Percentiles rank a stretch among this genome's conserved stretches.
phyloP scores from a whole-genome alignment of 2,329 filamentous ascomycete genomes.

The Ilyonectria robusta region DNA sequence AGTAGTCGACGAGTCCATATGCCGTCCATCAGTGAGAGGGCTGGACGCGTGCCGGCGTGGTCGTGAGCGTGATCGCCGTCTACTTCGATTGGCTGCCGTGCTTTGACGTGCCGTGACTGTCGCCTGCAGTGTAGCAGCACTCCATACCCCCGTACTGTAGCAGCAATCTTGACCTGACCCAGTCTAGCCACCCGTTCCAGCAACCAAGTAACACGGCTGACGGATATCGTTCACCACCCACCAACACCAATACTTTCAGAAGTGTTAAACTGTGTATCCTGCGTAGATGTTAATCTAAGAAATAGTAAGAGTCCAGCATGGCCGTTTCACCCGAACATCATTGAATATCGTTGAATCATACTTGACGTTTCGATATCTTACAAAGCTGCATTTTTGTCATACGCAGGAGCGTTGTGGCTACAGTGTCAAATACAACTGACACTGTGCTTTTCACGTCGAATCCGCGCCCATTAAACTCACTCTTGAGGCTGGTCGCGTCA shows the following conservation, averaged over 20 bases:
- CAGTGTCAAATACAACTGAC: background rate
- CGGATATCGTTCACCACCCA: no score
- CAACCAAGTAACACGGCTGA: no score
- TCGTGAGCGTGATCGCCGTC: conserved; percentile 24
- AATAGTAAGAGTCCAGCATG: no score
- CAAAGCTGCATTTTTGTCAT: no score
- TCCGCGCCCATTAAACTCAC: conserved; percentile 21
- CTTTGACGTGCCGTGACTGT: conserved; percentile 8
- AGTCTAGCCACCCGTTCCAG: conserved; percentile 15
- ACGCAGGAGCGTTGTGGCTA: background rate
- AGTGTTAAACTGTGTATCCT: no score
- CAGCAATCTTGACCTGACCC: background rate
- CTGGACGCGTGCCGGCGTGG: conserved; percentile 27
- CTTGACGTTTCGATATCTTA: no score
- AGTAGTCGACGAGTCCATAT: conserved; percentile 1
- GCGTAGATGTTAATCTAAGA: no score
- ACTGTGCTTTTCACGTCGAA: background rate
- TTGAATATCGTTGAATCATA: no score
- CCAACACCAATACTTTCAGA: background rate
- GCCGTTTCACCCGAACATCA: no score
- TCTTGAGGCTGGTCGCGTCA: conserved; percentile 20
- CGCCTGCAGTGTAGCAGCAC: conserved; percentile 32
- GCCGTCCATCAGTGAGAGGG: background rate
- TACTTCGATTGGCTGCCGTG: conserved; percentile 33
- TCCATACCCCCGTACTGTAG: background rate